Percentiles rank a stretch among this genome's conserved stretches.
phyloP scores from a whole-genome alignment of 768 basidiomycete species.

The Hebeloma cylindrosporum region DNA sequence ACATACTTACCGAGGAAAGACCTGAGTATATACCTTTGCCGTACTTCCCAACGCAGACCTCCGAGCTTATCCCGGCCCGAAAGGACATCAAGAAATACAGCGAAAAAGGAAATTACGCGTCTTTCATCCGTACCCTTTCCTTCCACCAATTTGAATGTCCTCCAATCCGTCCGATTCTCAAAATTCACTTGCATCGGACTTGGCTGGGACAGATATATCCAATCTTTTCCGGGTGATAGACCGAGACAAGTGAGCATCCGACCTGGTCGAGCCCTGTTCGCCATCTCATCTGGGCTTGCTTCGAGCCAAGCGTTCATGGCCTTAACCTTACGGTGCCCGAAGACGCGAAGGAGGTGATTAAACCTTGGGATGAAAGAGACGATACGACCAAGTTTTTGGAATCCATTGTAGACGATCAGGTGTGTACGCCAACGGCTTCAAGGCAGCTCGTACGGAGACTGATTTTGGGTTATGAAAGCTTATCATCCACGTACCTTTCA shows the following conservation, averaged over 20 bases:
- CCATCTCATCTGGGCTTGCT: slow-evolving; percentile 25
- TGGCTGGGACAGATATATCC: slow-evolving; percentile 47
- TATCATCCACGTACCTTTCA: slow-evolving; percentile 81
- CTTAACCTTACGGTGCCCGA: slow-evolving; percentile 81
- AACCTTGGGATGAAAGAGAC: slow-evolving; percentile 80
- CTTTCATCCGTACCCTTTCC: background rate
- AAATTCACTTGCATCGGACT: slow-evolving; percentile 45
- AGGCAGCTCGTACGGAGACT: too few relatives aligned
- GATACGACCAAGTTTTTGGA: slow-evolving; percentile 65
- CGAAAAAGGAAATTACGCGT: too few relatives aligned
- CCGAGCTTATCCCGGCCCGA: too few relatives aligned
- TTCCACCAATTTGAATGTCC: slow-evolving; percentile 8
- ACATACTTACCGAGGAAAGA: too few relatives aligned
- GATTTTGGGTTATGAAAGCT: slow-evolving; percentile 43
- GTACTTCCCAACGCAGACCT: too few relatives aligned
- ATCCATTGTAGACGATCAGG: slow-evolving; percentile 86
- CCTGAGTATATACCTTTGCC: too few relatives aligned
- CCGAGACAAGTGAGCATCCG: slow-evolving; percentile 57
- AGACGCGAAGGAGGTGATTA: slow-evolving; percentile 72
- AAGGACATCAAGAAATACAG: too few relatives aligned
- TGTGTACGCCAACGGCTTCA: slow-evolving; percentile 36
- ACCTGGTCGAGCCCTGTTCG: slow-evolving; percentile 1
- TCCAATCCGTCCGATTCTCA: slow-evolving; percentile 26
- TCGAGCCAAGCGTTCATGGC: slow-evolving; percentile 67
- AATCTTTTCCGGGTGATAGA: slow-evolving; percentile 64